Evolutionary conservation across 2,329 filamentous ascomycete genomes (phyloP), one percentile per base, ranked within the genome.

Genomic region (Sporothrix brasiliensis): DNA sequence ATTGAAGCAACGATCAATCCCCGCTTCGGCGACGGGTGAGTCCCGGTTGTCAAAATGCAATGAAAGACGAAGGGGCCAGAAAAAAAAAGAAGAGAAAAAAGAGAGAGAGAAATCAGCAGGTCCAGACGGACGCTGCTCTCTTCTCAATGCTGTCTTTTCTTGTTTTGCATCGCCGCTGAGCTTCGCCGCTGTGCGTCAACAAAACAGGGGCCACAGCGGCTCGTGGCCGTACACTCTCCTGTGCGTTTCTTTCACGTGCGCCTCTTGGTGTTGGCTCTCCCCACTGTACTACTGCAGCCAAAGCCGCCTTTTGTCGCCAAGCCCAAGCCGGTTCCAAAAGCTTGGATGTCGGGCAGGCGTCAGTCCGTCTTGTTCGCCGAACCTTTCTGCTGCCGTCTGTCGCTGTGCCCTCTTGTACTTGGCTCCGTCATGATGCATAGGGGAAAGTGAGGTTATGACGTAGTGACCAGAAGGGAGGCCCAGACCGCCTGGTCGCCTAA

Each of bases 241-340:
- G 56, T 61, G 34, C 56, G 19, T 61, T 13, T 19, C 30, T 10
- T 63, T 63, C 58, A 47, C 58, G 39, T 63, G 58, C 39, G 14
- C 39, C 7, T 21, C 7, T 27, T n/a, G 6, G 11, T 24, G n/a
- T 27, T 21, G 58, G 27, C 58, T 39, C 58, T 7, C 39, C 39
- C 58, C 41, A 34, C 58, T 39, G 34, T 44, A 14, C 58, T 63
- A 47, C 58, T 63, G 58, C 58, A 44, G 34, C 34, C 56, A 44
- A 61, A 61, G 34, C 56, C 34, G 39, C 56, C 19, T 58, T 58
- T 19, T 34, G 7, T 39, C 58, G 39, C 58, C 58, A 47, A 47
- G 58, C 39, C 16, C 13, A 27, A 44, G 39, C 16, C 16, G 14
- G 52, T 27, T 9, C n/a, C 39, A 13, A 47, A 63, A 63, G 39